phyloP scores from a whole-genome alignment of 2,329 filamentous ascomycete species.

The Onygenales sp. region DNA sequence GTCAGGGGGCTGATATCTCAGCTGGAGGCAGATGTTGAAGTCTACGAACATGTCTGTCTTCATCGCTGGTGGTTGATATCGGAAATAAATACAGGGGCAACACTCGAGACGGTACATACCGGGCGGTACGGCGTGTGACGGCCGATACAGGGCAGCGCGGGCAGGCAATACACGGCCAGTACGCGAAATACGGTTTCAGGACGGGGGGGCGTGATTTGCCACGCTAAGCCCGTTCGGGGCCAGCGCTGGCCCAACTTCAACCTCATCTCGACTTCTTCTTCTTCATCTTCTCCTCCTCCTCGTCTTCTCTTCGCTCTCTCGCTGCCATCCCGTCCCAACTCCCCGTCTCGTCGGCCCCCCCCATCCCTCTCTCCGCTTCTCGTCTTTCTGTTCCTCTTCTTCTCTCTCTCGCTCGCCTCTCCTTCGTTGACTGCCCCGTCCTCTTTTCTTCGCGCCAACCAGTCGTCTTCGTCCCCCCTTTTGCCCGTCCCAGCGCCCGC shows the following conservation, averaged over 20 bases:
- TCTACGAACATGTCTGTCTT: too few relatives aligned
- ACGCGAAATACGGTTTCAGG: not conserved
- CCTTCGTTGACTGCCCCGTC: slow-evolving; percentile 6
- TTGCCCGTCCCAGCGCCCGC: slow-evolving; percentile 3
- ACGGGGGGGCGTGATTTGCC: not conserved
- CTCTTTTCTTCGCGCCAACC: slow-evolving; percentile 6
- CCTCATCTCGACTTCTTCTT: slow-evolving; percentile 7
- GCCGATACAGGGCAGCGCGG: too few relatives aligned
- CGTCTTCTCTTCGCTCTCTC: slow-evolving; percentile 18
- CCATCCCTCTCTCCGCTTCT: slow-evolving; percentile 14
- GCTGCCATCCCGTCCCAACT: slow-evolving; percentile 11
- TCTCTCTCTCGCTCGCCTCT: slow-evolving; percentile 15
- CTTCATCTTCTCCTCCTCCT: slow-evolving; percentile 12
- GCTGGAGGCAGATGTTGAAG: too few relatives aligned
- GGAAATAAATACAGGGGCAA: too few relatives aligned
- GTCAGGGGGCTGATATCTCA: too few relatives aligned
- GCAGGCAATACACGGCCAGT: not conserved
- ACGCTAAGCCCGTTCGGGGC: not conserved
- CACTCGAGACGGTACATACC: too few relatives aligned
- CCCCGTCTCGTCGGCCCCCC: slow-evolving; percentile 14
- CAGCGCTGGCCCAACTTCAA: not conserved
- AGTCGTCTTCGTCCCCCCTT: slow-evolving; percentile 7
- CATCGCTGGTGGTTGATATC: too few relatives aligned
- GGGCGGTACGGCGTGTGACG: too few relatives aligned
- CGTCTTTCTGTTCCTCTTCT: slow-evolving; percentile 16